These are phyloP conservation scores for Tremellales sp. DNA, from an alignment of 1,284 basidiomycete genomes.

Conservation along the genomic window DNA sequence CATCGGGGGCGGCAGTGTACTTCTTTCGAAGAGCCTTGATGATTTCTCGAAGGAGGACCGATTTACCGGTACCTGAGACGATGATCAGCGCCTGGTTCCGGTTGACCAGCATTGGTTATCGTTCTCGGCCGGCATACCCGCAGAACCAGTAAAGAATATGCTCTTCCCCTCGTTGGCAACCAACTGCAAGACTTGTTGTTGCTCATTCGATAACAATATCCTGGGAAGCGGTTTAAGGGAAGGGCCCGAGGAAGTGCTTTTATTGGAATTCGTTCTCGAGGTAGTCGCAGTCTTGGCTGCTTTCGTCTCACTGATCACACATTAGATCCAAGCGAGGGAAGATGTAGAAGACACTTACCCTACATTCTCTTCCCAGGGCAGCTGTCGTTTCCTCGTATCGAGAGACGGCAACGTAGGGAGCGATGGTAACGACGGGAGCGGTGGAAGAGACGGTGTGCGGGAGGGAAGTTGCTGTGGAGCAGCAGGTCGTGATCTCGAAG, in stretches of 20 bases:
- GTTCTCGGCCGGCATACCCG: constrained; percentile 58
- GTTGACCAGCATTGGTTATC: neutral
- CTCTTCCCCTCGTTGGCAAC: constrained; percentile 69
- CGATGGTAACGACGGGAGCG: constrained; percentile 3
- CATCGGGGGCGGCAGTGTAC: constrained; percentile 52
- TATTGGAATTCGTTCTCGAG: constrained; percentile 6
- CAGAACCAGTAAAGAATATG: constrained; percentile 97
- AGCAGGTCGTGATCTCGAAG: constrained; percentile 2
- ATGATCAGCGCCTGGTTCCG: neutral
- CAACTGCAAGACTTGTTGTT: constrained; percentile 67
- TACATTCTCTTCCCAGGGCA: constrained; percentile 40
- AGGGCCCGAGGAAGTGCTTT: constrained; percentile 7
- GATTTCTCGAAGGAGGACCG: constrained; percentile 85
- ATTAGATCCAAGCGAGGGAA: neutral
- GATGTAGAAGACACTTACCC: constrained; percentile 18
- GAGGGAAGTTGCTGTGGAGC: constrained; percentile 1
- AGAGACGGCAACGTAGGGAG: neutral
- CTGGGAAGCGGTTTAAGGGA: constrained; percentile 45
- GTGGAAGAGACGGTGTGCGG: neutral
- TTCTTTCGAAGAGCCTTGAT: constrained; percentile 62
- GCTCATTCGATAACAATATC: constrained; percentile 69
- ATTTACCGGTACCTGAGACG: constrained; percentile 81
- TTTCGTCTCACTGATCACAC: constrained; percentile 12
- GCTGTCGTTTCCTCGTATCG: constrained; percentile 23
- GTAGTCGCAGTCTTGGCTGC: constrained; percentile 12